Percentiles rank a stretch among this genome's conserved stretches.
These are phyloP conservation scores for Chytriomyces hyalinus DNA, from an alignment of 192 early-diverging fungal genomes.

Conservation along the genomic window DNA sequence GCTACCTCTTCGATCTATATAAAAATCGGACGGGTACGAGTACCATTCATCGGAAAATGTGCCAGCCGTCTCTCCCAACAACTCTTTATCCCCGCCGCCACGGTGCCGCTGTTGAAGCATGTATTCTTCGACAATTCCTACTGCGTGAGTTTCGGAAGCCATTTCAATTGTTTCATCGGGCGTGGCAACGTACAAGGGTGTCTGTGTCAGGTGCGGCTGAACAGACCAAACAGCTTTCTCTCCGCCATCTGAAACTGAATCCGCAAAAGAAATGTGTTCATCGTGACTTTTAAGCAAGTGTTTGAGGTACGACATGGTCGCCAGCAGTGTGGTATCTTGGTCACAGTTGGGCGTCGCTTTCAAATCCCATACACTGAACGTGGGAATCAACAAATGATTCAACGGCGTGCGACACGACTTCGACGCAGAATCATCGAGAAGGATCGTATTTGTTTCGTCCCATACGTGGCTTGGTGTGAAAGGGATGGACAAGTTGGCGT, in stretches of 20 bases:
- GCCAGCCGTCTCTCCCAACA: neutral
- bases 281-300: neutral
- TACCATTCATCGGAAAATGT: too few relatives aligned
- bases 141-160: neutral
- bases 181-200: conserved; percentile 7
- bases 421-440: conserved; percentile 47
- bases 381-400: conserved; percentile 47
- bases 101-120: conserved; percentile 1
- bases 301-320: conserved; percentile 8
- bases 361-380: conserved; percentile 42
- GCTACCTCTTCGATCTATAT: too few relatives aligned
- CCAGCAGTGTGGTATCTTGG: conserved; percentile 29
- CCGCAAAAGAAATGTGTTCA: neutral
- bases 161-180: neutral
- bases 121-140: too few relatives aligned
- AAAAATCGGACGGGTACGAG: too few relatives aligned
- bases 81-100: neutral
- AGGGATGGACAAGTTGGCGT: neutral
- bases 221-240: neutral
- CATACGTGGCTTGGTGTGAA: conserved; percentile 15
- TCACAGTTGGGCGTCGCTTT: conserved; percentile 27
- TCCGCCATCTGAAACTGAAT: neutral
- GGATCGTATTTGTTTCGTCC: conserved; percentile 45
- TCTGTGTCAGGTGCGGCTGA: neutral
- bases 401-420: conserved; percentile 44